A percentile compares a stretch with the other conserved stretches of the same genome.
Conservation (phyloP, 202 grass and related monocot genomes). For the Schoenoplectus tabernaemontani region DNA sequence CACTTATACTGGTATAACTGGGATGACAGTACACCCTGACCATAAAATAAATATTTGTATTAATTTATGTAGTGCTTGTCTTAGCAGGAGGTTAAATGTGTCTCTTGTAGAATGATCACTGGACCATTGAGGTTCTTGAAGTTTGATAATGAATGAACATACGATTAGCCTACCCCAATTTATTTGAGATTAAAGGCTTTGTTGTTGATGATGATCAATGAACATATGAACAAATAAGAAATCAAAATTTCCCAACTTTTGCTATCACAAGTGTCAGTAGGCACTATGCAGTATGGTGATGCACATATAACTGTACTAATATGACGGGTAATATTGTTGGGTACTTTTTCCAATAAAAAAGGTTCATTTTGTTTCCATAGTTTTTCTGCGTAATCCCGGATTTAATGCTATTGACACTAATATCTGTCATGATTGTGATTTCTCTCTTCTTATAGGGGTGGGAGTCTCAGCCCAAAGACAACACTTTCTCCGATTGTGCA, state of each 20-base stretch:
- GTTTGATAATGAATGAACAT: neutral
- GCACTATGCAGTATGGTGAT: too few relatives aligned
- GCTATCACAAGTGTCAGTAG: too few relatives aligned
- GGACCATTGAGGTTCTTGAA: neutral
- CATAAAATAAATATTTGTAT: neutral
- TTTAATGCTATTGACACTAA: neutral
- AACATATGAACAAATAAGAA: neutral
- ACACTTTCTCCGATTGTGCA: constrained; percentile 24
- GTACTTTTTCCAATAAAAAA: neutral
- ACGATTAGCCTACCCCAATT: too few relatives aligned
- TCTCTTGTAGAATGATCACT: neutral
- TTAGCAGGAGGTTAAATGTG: neutral
- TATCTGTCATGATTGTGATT: neutral
- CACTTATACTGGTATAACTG: neutral
- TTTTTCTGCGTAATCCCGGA: neutral
- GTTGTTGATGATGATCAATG: too few relatives aligned
- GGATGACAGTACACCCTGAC: neutral
- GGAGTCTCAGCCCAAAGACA: constrained; percentile 28
- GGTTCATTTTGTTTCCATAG: neutral
- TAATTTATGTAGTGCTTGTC: neutral
- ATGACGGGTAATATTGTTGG: neutral
- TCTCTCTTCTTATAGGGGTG: constrained; percentile 9
- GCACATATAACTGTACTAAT: too few relatives aligned
- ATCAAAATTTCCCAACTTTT: too few relatives aligned
- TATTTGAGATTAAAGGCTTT: too few relatives aligned